phyloP scores from a whole-genome alignment of 2,329 filamentous ascomycete species.

The Boeremia lycopersici region DNA sequence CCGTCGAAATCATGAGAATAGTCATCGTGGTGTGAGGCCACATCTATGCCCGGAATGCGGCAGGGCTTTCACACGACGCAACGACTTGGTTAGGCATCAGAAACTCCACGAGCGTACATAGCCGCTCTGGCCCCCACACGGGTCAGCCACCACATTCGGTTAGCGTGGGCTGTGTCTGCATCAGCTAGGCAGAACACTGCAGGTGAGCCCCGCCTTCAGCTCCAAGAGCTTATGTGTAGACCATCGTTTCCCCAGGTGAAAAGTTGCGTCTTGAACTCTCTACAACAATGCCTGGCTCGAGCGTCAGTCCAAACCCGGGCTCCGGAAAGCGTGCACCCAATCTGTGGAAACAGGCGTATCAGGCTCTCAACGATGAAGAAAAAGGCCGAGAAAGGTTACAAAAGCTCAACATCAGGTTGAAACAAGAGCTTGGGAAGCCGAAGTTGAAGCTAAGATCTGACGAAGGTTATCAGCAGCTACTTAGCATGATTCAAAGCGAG shows the following conservation, averaged over 20 bases:
- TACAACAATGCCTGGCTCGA: constrained; percentile 8
- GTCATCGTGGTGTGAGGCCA: constrained; percentile 42
- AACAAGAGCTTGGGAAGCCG: constrained; percentile 19
- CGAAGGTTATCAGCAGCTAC: constrained; percentile 20
- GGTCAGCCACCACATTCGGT: neutral
- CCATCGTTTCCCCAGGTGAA: neutral
- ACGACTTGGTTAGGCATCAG: constrained; percentile 31
- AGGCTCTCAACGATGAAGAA: constrained; percentile 15
- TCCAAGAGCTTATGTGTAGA: neutral
- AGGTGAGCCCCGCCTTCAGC: constrained; percentile 5
- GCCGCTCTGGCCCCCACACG: constrained; percentile 7
- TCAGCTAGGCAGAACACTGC: neutral
- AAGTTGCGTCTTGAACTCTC: neutral
- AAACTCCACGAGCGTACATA: constrained; percentile 29
- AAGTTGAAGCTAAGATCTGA: constrained; percentile 21
- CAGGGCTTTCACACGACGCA: constrained; percentile 32
- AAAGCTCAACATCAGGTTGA: constrained; percentile 20
- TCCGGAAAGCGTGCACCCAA: constrained; percentile 9
- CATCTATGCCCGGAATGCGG: constrained; percentile 35
- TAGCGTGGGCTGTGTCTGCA: constrained; percentile 12
- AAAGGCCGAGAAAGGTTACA: constrained; percentile 21
- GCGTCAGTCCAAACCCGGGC: neutral
- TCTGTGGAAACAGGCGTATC: constrained; percentile 27
- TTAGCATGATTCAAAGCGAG: constrained; percentile 15
- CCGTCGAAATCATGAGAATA: constrained; percentile 44